A percentile compares a stretch with the other conserved stretches of the same genome.
These are phyloP conservation scores for Scedosporium dehoogii DNA, from an alignment of 2,329 filamentous ascomycete genomes.

Conservation along the genomic window DNA sequence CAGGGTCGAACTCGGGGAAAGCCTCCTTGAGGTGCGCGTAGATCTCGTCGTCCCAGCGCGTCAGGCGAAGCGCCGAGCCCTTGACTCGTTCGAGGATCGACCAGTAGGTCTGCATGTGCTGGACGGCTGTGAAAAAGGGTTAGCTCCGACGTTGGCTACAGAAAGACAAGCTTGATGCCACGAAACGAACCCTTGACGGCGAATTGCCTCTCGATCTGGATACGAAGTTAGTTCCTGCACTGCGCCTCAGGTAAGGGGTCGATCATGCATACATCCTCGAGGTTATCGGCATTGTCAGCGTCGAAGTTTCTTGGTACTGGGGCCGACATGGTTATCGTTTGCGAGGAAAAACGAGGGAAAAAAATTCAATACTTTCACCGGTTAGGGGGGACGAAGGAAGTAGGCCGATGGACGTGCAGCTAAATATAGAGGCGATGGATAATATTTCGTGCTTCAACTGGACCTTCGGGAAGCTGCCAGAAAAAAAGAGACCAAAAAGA, in stretches of 20 bases:
- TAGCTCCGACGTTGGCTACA: background rate
- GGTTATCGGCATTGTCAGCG: constrained; percentile 44
- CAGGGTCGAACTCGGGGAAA: constrained; percentile 88
- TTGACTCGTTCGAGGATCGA: constrained; percentile 82
- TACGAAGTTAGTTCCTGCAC: background rate
- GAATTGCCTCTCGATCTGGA: constrained; percentile 96
- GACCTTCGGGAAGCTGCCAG: background rate
- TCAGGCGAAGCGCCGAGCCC: constrained; percentile 81
- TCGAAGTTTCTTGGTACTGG: constrained; percentile 46
- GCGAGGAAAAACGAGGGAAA: background rate
- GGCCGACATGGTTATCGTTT: background rate
- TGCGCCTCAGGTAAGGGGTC: background rate
- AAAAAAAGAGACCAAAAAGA: background rate
- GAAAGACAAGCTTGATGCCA: background rate
- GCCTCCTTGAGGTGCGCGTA: constrained; percentile 76
- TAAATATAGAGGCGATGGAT: background rate
- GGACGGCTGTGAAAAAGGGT: constrained; percentile 49
- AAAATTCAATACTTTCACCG: background rate
- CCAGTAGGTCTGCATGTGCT: constrained; percentile 98
- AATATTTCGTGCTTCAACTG: too few species aligned
- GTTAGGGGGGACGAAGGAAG: background rate
- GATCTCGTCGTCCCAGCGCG: constrained; percentile 92
- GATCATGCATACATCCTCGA: constrained; percentile 40
- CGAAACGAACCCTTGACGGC: constrained; percentile 70
- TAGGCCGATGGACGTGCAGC: background rate